Conservation (phyloP, 306 rosid genomes). For the Herpetospermum pedunculosum region DNA sequence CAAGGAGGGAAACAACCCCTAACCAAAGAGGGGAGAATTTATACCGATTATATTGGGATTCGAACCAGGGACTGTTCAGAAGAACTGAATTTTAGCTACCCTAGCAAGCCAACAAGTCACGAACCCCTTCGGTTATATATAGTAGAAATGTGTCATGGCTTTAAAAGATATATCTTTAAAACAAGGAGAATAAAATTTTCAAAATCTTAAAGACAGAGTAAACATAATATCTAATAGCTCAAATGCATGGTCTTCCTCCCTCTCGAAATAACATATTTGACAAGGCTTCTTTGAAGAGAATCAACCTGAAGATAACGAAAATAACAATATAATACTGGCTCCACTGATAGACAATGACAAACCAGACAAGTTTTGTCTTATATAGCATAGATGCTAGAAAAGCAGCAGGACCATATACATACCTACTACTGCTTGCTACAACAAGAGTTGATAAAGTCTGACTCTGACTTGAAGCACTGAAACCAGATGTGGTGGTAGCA, state of each 20-base stretch:
- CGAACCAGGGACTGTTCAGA: too few relatives aligned
- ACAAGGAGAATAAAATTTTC: background rate
- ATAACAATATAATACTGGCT: background rate
- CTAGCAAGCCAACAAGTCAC: too few relatives aligned
- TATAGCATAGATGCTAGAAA: background rate
- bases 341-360: background rate
- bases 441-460: conserved; percentile 49
- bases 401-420: conserved; percentile 11
- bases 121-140: too few relatives aligned
- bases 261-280: background rate
- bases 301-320: background rate
- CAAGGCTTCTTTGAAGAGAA: too few relatives aligned
- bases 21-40: too few relatives aligned
- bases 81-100: too few relatives aligned
- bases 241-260: background rate
- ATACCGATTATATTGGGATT: too few relatives aligned
- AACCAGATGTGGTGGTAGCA: conserved; percentile 34
- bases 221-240: background rate
- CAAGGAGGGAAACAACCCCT: too few relatives aligned
- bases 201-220: background rate
- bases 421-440: conserved; percentile 74
- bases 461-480: conserved; percentile 33
- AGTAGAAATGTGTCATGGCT: background rate
- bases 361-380: background rate
- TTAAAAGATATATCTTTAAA: background rate